Evolutionary conservation across 2,329 filamentous ascomycete species (phyloP), one percentile per base, ranked within the genome.

Genomic region (Trichoderma sp.): DNA sequence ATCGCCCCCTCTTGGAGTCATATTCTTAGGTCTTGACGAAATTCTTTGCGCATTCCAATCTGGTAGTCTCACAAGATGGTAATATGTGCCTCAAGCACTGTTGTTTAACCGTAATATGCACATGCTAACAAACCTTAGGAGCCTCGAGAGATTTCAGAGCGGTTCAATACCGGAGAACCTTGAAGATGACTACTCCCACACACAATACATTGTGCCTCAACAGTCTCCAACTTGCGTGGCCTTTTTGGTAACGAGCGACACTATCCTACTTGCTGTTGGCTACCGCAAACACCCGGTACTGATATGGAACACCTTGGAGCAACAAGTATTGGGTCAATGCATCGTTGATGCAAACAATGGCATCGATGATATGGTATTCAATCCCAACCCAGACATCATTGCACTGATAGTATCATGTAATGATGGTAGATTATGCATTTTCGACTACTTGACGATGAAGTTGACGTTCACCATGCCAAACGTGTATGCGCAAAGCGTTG

Each of bases 361-460:
- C 20, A 67, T 67, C 20, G 50, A 67, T 26, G 32, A 53, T 47
- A 67, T 67, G 64, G 64, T 43, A 12, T 67, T 67, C 30, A 67
- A 67, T 8, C 50, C 64, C 1, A 67, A 67, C 3, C 64, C 64
- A 4, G 64, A 67, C n/a, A 67, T 67, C 39, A 28, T 39, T n/a
- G 47, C 64, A 2, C 23, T 67, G 8, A 17, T 57, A 12, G 50
- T 57, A 8, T 55, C 64, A 5, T 67, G 20, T 4, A 67, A 28
- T 9, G 64, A 67, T 6, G 64, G 64, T 13, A 67, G 64, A 20
- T n/a, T 67, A 20, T 67, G 64, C 64, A 9, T 67, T 39, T 67
- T 57, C 17, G 23, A 67, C 17, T 67, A 67, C 2, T 30, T 30
- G 0, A 67, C 50, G 12, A 57, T 57, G 64, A 5, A 32, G 0